Base-by-base conservation (phyloP, 805 yeast species). In the Ogataea nonfermentans region DNA sequence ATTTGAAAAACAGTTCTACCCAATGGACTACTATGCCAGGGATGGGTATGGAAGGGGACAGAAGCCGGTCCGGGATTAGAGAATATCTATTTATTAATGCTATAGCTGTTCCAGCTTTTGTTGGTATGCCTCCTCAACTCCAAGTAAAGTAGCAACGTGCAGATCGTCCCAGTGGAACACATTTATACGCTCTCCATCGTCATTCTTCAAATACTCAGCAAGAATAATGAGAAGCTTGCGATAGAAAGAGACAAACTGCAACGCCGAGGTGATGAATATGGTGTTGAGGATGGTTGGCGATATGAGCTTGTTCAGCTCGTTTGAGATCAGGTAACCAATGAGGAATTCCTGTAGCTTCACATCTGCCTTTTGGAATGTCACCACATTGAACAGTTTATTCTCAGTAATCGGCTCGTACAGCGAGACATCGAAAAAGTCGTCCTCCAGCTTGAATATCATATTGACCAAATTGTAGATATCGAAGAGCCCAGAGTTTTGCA, bases 1-100 rank as follows among this genome's bases (percentile, higher is more conserved):
- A 62, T 85, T 93, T 77, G 67, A 62, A 32, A 74, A 74, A 28
- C 68, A 68, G 1, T 80, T 72, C 41, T 93, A 93, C 57, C 97
- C 97, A 8, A 93, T 93, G 99, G 98, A 93, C 59, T 93, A 91
- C 59, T 93, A 93, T 57, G 79, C 83, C 6, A 75, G 76, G 51
- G 85, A 88, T 36, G 98, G 99, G 1, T 90, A 89, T 55, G 97
- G 97, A 9, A 73, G 97, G 48, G 97, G 96, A 5, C 70, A 77
- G 49, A 57, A 72, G 8, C 96, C 96, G 6, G 30, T 15, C 8
- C 17, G 40, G 24, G 15, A 17, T 9, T 29, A 29, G 7, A n/a
- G 27, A 28, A 4, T 39, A 19, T 33, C 32, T 32, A 28, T 26
- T 34, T 34, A 16, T 6, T 12, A 16, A 17, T 39, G 20, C 32